These are phyloP conservation scores for Hypsizygus ulmarius DNA, from an alignment of 1,284 basidiomycete genomes.

Conservation along the genomic window DNA sequence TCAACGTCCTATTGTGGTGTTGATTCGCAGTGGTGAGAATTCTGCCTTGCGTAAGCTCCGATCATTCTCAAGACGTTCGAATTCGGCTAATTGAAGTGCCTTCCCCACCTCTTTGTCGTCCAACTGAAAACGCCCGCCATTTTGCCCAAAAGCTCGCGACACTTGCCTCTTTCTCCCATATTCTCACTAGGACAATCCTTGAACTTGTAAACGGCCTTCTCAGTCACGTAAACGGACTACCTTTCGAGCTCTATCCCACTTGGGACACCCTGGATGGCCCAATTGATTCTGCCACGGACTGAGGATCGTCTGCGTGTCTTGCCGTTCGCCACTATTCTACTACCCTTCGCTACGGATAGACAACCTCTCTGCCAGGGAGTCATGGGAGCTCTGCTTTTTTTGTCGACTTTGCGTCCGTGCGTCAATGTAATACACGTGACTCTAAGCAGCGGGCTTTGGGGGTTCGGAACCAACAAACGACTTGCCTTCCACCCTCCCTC, in stretches of 20 bases:
- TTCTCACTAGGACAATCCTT: too few species aligned
- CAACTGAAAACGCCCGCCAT: conserved; percentile 1
- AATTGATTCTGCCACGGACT: too few species aligned
- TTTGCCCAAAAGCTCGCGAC: not conserved
- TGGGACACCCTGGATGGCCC: too few species aligned
- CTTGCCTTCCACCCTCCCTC: conserved; percentile 27
- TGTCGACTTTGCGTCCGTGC: conserved; percentile 33
- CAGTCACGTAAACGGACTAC: too few species aligned
- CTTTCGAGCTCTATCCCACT: too few species aligned
- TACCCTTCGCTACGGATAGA: too few species aligned
- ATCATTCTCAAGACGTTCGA: not conserved
- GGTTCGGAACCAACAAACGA: conserved; percentile 32
- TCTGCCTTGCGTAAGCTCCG: conserved; percentile 16
- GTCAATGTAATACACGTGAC: conserved; percentile 34
- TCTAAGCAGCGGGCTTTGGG: conserved; percentile 21
- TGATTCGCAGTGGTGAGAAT: conserved; percentile 11
- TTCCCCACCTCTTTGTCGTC: not conserved
- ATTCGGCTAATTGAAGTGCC: conserved; percentile 12
- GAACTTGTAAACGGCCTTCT: too few species aligned
- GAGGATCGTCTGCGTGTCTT: too few species aligned
- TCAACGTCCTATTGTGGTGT: not conserved
- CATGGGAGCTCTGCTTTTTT: conserved; percentile 5
- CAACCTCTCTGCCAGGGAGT: not conserved
- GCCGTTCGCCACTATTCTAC: too few species aligned
- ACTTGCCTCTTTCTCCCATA: not conserved